These are phyloP conservation scores for Zychaea mexicana DNA, from an alignment of 371 early-diverging fungal genomes.

Conservation along the genomic window DNA sequence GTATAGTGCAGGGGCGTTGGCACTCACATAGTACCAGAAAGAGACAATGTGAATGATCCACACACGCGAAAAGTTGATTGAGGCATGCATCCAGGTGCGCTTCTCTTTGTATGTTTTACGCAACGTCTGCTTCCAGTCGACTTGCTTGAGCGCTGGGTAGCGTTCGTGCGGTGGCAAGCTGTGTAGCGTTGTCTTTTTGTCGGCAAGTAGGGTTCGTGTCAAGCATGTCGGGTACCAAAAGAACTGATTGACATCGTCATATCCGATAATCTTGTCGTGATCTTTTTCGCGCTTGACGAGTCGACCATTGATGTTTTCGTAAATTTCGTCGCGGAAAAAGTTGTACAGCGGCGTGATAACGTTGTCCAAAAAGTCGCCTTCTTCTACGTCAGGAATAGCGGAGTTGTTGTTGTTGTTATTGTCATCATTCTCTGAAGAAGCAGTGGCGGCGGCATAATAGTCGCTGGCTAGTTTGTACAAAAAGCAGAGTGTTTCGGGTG, in stretches of 20 bases:
- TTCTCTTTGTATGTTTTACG: conserved; percentile 88
- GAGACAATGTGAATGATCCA: conserved; percentile 87
- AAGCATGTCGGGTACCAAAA: conserved; percentile 83
- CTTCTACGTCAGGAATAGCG: conserved; percentile 48
- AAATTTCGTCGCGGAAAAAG: conserved; percentile 79
- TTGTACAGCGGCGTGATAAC: conserved; percentile 79
- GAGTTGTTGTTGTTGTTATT: conserved; percentile 22
- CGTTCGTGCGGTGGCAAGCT: conserved; percentile 68
- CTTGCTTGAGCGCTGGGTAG: conserved; percentile 63
- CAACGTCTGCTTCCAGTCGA: conserved; percentile 76
- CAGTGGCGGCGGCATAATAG: conserved; percentile 44
- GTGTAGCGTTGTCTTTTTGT: conserved; percentile 53
- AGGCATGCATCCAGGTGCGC: conserved; percentile 83
- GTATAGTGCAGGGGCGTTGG: conserved; percentile 74
- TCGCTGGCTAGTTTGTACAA: conserved; percentile 79
- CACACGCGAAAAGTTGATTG: conserved; percentile 84
- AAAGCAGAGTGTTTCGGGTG: conserved; percentile 84
- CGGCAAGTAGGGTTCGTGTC: conserved; percentile 53
- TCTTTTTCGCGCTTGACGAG: conserved; percentile 81
- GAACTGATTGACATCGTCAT: conserved; percentile 90
- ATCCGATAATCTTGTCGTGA: conserved; percentile 80
- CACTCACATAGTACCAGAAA: conserved; percentile 84
- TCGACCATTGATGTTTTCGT: conserved; percentile 70
- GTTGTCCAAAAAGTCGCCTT: conserved; percentile 73
- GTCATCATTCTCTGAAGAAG: conserved; percentile 63